Conservation (phyloP, 2,329 filamentous ascomycete genomes). For the Diplodia mutila region DNA sequence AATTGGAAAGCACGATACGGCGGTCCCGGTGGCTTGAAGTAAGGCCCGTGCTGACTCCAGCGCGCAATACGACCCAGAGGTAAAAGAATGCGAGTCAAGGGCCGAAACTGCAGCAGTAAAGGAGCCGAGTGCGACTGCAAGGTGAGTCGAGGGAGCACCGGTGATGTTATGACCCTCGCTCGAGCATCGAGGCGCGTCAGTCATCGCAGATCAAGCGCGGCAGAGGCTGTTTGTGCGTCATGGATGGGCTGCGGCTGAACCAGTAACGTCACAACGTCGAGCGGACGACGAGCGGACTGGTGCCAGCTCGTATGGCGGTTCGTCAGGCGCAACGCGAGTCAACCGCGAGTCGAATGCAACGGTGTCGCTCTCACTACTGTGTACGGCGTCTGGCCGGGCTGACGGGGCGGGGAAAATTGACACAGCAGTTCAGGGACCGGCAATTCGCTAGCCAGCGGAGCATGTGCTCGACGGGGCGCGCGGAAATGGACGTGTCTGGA, state of each 20-base stretch:
- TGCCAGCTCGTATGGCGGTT: background rate
- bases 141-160: background rate
- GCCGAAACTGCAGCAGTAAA: background rate
- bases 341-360: background rate
- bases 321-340: too few relatives aligned
- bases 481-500: slow-evolving; percentile 17
- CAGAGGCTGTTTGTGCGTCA: slow-evolving; percentile 1
- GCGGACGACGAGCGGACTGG: too few relatives aligned
- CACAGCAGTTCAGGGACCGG: background rate
- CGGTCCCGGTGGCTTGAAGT: slow-evolving; percentile 4
- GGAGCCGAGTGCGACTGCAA: too few relatives aligned
- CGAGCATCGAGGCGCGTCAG: background rate
- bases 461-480: background rate
- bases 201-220: background rate
- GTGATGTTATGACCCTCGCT: background rate
- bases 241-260: background rate
- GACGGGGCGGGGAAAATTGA: background rate
- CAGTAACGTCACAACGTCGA: background rate
- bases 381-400: background rate
- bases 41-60: background rate
- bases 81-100: background rate
- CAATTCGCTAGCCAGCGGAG: background rate
- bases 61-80: background rate
- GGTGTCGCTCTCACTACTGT: background rate
- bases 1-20: slow-evolving; percentile 20